Evolutionary conservation across 2,329 filamentous ascomycete species (phyloP).

Genomic region (Stemphylium lycopersici): DNA sequence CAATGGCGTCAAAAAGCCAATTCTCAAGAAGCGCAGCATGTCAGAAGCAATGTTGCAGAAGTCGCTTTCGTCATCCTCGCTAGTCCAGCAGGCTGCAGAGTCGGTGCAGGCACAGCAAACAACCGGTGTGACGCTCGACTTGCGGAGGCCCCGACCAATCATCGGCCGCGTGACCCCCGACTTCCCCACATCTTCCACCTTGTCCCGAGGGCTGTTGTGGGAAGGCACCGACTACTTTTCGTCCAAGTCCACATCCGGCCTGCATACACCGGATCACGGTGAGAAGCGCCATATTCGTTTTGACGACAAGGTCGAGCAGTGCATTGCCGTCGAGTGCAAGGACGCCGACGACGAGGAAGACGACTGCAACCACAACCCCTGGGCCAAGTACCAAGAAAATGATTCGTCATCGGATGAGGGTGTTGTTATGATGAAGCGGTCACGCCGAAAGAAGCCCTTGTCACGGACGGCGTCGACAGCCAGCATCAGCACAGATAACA

Average conservation of each 20-base stretch:
- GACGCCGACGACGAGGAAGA: slow-evolving; percentile 72
- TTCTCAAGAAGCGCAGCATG: slow-evolving; percentile 94
- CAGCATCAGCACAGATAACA: slow-evolving; percentile 69
- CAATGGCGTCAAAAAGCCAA: slow-evolving; percentile 75
- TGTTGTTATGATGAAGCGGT: slow-evolving; percentile 80
- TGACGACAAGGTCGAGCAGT: slow-evolving; percentile 93
- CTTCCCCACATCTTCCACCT: slow-evolving; percentile 69
- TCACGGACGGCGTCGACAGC: slow-evolving; percentile 62
- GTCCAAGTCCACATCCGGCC: slow-evolving; percentile 73
- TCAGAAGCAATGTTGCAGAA: slow-evolving; percentile 93
- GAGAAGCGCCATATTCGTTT: slow-evolving; percentile 92
- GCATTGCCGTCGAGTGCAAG: slow-evolving; percentile 89
- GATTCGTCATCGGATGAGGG: slow-evolving; percentile 73
- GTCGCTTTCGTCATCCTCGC: slow-evolving; percentile 84
- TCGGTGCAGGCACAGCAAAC: slow-evolving; percentile 85
- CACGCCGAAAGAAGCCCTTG: slow-evolving; percentile 55
- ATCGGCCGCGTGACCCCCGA: slow-evolving; percentile 72
- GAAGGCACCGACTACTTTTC: slow-evolving; percentile 69
- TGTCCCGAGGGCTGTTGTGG: slow-evolving; percentile 65
- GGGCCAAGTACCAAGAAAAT: slow-evolving; percentile 49
- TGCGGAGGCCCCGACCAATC: slow-evolving; percentile 58
- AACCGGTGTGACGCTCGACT: slow-evolving; percentile 52
- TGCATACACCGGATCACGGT: slow-evolving; percentile 64
- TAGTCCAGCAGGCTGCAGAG: slow-evolving; percentile 87
- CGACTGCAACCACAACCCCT: slow-evolving; percentile 50